These are phyloP conservation scores for Leccinum disarticulatum DNA, from an alignment of 768 basidiomycete genomes.

Conservation along the genomic window DNA sequence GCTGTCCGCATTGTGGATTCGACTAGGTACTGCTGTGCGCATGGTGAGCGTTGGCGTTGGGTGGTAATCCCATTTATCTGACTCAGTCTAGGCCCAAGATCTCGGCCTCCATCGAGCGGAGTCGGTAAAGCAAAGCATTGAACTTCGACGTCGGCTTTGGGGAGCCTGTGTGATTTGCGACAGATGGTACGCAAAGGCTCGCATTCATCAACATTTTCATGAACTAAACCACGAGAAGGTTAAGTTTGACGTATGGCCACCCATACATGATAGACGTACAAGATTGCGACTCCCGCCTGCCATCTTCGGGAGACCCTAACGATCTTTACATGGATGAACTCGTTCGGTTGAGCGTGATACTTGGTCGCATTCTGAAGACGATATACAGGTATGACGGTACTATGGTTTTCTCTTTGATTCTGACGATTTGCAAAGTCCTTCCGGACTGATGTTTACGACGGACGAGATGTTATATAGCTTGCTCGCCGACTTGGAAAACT, in stretches of 20 bases:
- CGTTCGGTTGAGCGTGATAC: constrained; percentile 84
- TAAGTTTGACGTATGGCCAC: constrained; percentile 86
- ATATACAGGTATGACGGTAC: constrained; percentile 72
- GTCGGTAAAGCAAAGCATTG: constrained; percentile 78
- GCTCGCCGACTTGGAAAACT: constrained; percentile 65
- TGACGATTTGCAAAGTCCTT: constrained; percentile 52
- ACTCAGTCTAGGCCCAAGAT: constrained; percentile 78
- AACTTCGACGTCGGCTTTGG: constrained; percentile 89
- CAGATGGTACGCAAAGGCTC: constrained; percentile 64
- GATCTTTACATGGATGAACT: constrained; percentile 89
- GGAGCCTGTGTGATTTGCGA: constrained; percentile 93
- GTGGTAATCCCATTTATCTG: constrained; percentile 12
- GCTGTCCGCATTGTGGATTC: constrained; percentile 81
- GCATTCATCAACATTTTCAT: constrained; percentile 1
- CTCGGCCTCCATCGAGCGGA: constrained; percentile 93
- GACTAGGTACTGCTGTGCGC: constrained; percentile 85
- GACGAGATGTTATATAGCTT: constrained; percentile 74
- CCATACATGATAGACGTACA: constrained; percentile 96
- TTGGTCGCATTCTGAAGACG: constrained; percentile 89
- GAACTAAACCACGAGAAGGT: constrained; percentile 45
- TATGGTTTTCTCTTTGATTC: constrained; percentile 10
- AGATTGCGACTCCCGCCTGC: constrained; percentile 93
- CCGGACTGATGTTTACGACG: constrained; percentile 81
- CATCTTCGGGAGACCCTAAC: constrained; percentile 79
- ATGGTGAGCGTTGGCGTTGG: constrained; percentile 62